A percentile compares a stretch with the other conserved stretches of the same genome.
phyloP scores from a whole-genome alignment of 2,329 filamentous ascomycete genomes.

The Cercospora citrullina region DNA sequence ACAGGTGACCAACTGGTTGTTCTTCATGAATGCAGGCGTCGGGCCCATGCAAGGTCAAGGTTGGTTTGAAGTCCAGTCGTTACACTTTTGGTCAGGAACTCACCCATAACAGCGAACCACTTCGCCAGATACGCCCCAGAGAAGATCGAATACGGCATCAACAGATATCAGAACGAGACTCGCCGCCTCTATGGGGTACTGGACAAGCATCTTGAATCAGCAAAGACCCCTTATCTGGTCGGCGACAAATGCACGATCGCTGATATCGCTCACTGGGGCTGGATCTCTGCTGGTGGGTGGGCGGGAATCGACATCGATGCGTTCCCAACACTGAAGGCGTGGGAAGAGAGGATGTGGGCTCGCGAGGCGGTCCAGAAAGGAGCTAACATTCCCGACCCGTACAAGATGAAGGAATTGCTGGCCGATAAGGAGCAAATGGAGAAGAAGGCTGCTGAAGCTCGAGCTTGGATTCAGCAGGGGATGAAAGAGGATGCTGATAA shows the following conservation, averaged over 20 bases:
- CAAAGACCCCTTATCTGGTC: conserved; percentile 54
- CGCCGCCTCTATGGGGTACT: conserved; percentile 77
- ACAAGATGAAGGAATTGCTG: conserved; percentile 61
- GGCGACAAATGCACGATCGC: conserved; percentile 68
- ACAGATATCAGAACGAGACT: conserved; percentile 80
- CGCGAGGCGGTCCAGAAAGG: conserved; percentile 69
- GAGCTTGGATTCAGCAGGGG: conserved; percentile 65
- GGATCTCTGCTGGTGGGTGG: conserved; percentile 64
- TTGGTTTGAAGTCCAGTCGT: not conserved
- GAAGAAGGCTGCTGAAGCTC: conserved; percentile 49
- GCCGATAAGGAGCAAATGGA: conserved; percentile 61
- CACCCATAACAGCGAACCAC: conserved; percentile 65
- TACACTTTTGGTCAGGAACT: not conserved
- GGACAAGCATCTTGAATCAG: conserved; percentile 64
- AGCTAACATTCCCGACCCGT: conserved; percentile 64
- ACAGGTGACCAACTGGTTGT: conserved; percentile 64
- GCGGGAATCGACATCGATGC: conserved; percentile 68
- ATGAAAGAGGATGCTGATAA: conserved; percentile 68
- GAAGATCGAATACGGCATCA: conserved; percentile 77
- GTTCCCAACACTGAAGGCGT: conserved; percentile 73
- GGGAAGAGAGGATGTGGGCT: conserved; percentile 70
- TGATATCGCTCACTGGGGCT: conserved; percentile 79
- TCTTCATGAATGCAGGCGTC: conserved; percentile 69
- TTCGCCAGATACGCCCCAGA: conserved; percentile 81
- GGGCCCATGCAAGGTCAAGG: conserved; percentile 25